A percentile compares a stretch with the other conserved stretches of the same genome.
phyloP scores from a whole-genome alignment of 2,329 filamentous ascomycete genomes.

The Xylariomycetidae sp. region DNA sequence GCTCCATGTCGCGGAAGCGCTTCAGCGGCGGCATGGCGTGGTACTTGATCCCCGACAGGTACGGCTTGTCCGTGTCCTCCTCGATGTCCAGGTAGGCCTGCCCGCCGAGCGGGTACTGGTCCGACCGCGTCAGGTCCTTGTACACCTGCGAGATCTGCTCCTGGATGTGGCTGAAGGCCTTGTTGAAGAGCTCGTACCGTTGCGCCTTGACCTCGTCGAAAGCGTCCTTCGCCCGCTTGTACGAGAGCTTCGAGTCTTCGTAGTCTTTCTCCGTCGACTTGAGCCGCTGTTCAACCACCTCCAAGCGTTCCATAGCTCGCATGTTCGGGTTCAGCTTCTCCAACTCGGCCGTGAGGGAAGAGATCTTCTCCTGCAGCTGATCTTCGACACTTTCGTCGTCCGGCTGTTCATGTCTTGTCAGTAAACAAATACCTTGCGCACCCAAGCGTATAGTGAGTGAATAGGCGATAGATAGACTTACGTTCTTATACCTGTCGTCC shows the following conservation, averaged over 20 bases:
- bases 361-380: constrained; percentile 70
- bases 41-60: constrained; percentile 93
- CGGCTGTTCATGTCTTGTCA: constrained; percentile 39
- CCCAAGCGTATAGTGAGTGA: too few relatives aligned
- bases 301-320: constrained; percentile 86
- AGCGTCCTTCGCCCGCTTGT: constrained; percentile 69
- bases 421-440: constrained; percentile 22
- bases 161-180: constrained; percentile 89
- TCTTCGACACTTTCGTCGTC: constrained; percentile 67
- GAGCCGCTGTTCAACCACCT: constrained; percentile 76
- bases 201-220: constrained; percentile 78
- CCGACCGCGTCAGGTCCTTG: constrained; percentile 85
- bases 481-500: constrained; percentile 74
- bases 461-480: constrained; percentile 40
- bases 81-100: constrained; percentile 82
- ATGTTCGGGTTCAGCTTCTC: constrained; percentile 97
- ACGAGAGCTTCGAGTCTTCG: constrained; percentile 70
- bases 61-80: constrained; percentile 94
- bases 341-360: constrained; percentile 66
- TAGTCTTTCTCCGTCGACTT: constrained; percentile 84
- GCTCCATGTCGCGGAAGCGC: constrained; percentile 98
- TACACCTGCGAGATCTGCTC: constrained; percentile 93
- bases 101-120: constrained; percentile 90
- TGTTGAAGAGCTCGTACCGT: constrained; percentile 88
- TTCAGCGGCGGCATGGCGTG: constrained; percentile 98